Evolutionary conservation across 805 yeast genomes (phyloP), one percentile per base, ranked within the genome.

Genomic region (Starmerella ratchasimensis): DNA sequence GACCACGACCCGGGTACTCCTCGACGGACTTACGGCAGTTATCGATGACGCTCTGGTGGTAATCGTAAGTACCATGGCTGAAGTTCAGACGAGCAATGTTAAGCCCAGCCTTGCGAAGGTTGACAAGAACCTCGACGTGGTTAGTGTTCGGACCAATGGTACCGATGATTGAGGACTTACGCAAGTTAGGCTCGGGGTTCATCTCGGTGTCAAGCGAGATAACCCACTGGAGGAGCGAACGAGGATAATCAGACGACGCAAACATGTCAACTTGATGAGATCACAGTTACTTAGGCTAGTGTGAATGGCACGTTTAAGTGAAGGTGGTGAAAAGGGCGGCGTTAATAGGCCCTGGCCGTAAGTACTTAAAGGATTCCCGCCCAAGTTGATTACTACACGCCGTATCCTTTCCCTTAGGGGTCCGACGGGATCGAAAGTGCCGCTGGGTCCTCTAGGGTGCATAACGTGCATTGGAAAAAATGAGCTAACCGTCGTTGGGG

Each of bases 131-230:
- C 59, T 86, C 95, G 50, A 78, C 86, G 54, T 68, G 63, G 75
- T 90, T 90, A 65, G 97, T 82, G 70, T 83, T 84, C 58, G 98
- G 98, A 56, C 98, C 98, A 64, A 90, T 90, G 53, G 98, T 90
- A 62, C 97, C 96, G 58, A 90, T 86, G 66, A 90, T 90, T 47
- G 96, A 80, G 45, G 95, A 80, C 64, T 95, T 83, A 68, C 98
- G 84, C 60, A 69, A 69, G 62, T 72, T 73, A 60, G 73, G 68
- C 60, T 79, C 80, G 46, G 94, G 93, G 55, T 77, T 73, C 50
- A 71, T 71, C 50, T 69, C 61, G 50, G 76, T 70, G 65, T 84
- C 76, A 59, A 84, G 74, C 53, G 73, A 64, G 55, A 82, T 69
- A 63, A 86, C 72, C 95, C 95, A 86, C 58, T 74, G 74, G 60